Evolutionary conservation across 2,329 filamentous ascomycete genomes (phyloP).

Genomic region (Lasiodiplodia sp.): DNA sequence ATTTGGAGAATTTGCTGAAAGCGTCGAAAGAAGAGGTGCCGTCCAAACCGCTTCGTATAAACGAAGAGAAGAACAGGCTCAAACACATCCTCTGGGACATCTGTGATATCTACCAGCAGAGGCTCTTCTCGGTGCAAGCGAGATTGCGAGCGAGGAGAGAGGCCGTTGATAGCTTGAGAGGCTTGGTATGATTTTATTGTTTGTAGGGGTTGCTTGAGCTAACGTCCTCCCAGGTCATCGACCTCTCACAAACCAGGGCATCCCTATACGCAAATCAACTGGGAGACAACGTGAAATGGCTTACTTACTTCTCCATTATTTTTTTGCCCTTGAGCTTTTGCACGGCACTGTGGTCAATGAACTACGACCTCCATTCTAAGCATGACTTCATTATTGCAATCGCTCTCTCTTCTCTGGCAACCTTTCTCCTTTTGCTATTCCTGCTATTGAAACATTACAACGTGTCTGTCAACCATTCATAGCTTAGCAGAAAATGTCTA

Average conservation of each 20-base stretch:
- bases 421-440: neutral
- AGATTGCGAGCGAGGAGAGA: neutral
- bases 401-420: neutral
- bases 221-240: neutral
- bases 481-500: neutral
- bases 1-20: neutral
- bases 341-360: constrained; percentile 24
- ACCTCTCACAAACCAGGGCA: constrained; percentile 21
- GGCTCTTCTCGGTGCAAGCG: neutral
- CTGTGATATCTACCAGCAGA: neutral
- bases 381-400: neutral
- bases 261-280: constrained; percentile 21
- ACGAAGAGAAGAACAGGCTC: neutral
- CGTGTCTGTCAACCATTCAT: neutral
- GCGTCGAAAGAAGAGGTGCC: neutral
- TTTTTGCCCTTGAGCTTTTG: constrained; percentile 24
- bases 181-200: neutral
- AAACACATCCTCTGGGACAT: neutral
- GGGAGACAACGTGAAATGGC: constrained; percentile 20
- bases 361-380: neutral
- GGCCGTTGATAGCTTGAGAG: neutral
- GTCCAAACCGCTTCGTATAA: neutral
- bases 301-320: constrained; percentile 27
- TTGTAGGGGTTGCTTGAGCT: neutral
- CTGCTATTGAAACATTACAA: neutral